Evolutionary conservation across 2,329 filamentous ascomycete genomes (phyloP), one percentile per base, ranked within the genome.

Genomic region (Immersiporthe knoxdaviesiana): DNA sequence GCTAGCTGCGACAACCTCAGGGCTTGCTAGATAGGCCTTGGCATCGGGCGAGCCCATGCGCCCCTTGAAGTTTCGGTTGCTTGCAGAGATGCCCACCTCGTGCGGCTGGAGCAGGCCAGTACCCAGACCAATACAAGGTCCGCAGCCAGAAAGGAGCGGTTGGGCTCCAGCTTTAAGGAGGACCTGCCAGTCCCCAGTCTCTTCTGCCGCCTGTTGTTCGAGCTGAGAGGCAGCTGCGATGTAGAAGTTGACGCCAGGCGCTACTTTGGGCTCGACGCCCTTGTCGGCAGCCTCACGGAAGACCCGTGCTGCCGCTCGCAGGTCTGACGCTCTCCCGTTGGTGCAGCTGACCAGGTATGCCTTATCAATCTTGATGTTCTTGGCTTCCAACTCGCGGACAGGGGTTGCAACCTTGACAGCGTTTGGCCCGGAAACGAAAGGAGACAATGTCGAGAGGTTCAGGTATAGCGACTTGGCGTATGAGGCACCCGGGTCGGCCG

Each of bases 271-370:
- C 67, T 85, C 82, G 18, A 89, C 91, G 35, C 69, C 67, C 21
- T 39, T 58, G 67, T 88, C 87, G 0, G 91, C 88, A 1, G 92
- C 93, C 52, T 95, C 91, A 68, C 88, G 89, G 85, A 98, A 97
- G 2, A 98, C 94, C 60, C 87, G 87, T 0, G 94, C 94, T 1
- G 95, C 95, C 0, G 91, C 90, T 0, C 89, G 89, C 18, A 98
- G 84, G 78, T 98, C 95, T 0, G 92, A 94, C 12, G 89, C 87
- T 63, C 95, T 85, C 0, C 88, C 90, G 81, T 97, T 97, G 7
- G 95, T 98, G 83, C 95, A 98, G 14, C 94, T 97, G 60, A 96
- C 96, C 75, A 98, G 97, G 79, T 98, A 99, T 73, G 98, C 90
- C 85, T 98, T 93, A 82, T 97, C 82, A 30, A 98, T 80, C 63